Percentiles rank a stretch among this genome's conserved stretches.
Conservation (phyloP, 306 rosid species). For the Glycine tomentella region DNA sequence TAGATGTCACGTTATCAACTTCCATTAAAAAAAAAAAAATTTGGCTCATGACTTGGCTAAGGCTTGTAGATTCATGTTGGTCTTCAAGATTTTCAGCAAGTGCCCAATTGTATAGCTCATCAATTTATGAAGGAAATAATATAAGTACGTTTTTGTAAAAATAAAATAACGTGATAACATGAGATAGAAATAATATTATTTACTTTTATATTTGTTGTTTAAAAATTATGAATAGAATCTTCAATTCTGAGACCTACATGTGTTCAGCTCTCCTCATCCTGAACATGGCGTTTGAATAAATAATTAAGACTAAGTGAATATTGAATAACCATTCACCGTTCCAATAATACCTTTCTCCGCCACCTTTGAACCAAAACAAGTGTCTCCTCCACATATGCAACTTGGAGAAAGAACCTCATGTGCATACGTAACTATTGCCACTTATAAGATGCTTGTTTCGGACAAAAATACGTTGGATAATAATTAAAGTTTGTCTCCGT, state of each 20-base stretch:
- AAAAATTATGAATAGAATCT: neutral
- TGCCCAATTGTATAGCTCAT: no score
- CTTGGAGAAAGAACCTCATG: no score
- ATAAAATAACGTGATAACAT: no score
- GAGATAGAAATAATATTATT: neutral
- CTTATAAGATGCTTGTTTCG: neutral
- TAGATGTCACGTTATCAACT: no score
- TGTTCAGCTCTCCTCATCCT: neutral
- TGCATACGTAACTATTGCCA: neutral
- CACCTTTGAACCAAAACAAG: neutral
- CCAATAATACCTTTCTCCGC: neutral
- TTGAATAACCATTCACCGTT: neutral
- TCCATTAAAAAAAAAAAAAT: no score
- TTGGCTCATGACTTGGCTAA: no score
- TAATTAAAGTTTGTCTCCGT: constrained; percentile 3
- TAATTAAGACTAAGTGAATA: neutral
- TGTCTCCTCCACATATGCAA: constrained; percentile 4
- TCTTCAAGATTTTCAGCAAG: no score
- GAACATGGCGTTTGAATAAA: neutral
- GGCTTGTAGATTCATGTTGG: no score
- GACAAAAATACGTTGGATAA: neutral
- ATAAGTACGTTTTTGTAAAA: no score
- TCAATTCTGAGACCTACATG: neutral
- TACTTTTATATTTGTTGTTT: neutral
- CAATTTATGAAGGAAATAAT: no score